Percentiles rank a stretch among this genome's conserved stretches.
phyloP scores from a whole-genome alignment of 768 basidiomycete genomes.

The Hericium coralloides region DNA sequence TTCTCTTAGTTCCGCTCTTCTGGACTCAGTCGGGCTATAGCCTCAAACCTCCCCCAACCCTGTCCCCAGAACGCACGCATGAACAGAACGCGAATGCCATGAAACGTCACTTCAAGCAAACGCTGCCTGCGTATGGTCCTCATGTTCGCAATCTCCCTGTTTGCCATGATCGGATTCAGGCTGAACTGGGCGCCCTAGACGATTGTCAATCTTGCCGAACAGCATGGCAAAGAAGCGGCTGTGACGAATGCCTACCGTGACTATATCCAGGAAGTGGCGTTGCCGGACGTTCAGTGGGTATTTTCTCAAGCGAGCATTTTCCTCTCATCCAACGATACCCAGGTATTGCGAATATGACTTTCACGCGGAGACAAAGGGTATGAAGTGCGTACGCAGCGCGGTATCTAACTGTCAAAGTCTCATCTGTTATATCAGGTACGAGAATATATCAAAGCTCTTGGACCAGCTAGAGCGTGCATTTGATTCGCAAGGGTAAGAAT shows the following conservation, averaged over 20 bases:
- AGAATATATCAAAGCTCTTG: conserved; percentile 80
- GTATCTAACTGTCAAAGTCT: conserved; percentile 7
- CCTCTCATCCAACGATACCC: background rate
- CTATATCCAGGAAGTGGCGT: conserved; percentile 47
- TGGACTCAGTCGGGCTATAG: conserved; percentile 88
- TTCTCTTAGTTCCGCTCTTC: conserved; percentile 71
- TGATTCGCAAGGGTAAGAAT: conserved; percentile 63
- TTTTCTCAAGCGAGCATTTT: background rate
- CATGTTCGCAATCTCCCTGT: conserved; percentile 42
- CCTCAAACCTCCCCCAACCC: conserved; percentile 78
- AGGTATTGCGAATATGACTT: conserved; percentile 89
- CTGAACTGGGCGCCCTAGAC: conserved; percentile 35
- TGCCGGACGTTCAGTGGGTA: conserved; percentile 48
- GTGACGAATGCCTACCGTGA: conserved; percentile 75
- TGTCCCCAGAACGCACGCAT: conserved; percentile 65
- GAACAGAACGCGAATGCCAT: conserved; percentile 64
- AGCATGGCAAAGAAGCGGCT: conserved; percentile 76
- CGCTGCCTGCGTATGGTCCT: conserved; percentile 62
- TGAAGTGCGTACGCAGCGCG: conserved; percentile 54
- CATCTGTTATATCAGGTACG: conserved; percentile 45
- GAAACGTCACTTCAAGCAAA: conserved; percentile 63
- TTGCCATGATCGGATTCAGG: background rate
- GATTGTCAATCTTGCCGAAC: conserved; percentile 85
- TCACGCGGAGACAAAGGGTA: conserved; percentile 86
- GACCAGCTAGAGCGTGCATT: conserved; percentile 63